Evolutionary conservation across 371 early-diverging fungal genomes (phyloP), one percentile per base, ranked within the genome.

Genomic region (Syncephalis fuscata): DNA sequence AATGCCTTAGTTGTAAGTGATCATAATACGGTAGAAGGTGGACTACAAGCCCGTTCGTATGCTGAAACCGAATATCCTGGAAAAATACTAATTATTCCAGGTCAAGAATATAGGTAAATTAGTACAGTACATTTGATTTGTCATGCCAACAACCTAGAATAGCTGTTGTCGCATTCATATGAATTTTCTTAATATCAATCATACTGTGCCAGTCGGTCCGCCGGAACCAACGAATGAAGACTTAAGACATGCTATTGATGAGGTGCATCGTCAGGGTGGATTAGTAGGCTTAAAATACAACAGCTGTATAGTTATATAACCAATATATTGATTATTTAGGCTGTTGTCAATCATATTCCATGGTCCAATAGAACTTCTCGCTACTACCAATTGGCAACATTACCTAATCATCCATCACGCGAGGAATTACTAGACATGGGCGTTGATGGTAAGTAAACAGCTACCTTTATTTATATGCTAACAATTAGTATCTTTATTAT

Each of bases 1-100:
- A 82, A 82, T 56, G 84, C 84, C 1, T 63, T 80, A 10, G 65
- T 79, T 41, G 84, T 81, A 39, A 80, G 76, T 10, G 84, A 84
- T 55, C 84, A 84, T 49, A 80, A 83, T 56, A 76, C 75, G 2
- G 63, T 83, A 1, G 57, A 52, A n/a, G 84, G 84, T 37, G 78
- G 77, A 3, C 48, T 78, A 36, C 73, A 69, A 3, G 78, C 82
- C 1, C 73, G 71, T 50, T 48, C 67, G 50, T 55, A 78, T 41
- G 81, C 80, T 9, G 54, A 62, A 38, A 54, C 53, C 23, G 65
- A 76, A 36, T 74, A 71, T 26, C 55, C 63, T n/a, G 68, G 65
- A 46, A 46, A 64, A 5, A 76, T 82, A 39, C 69, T 72, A 0
- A 76, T 82, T 1, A 79, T 82, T 17, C 78, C 84, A 0, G 82